Percentiles rank a stretch among this genome's conserved stretches.
phyloP scores from a whole-genome alignment of 805 yeast species.

The Wickerhamiella allomyrinae region DNA sequence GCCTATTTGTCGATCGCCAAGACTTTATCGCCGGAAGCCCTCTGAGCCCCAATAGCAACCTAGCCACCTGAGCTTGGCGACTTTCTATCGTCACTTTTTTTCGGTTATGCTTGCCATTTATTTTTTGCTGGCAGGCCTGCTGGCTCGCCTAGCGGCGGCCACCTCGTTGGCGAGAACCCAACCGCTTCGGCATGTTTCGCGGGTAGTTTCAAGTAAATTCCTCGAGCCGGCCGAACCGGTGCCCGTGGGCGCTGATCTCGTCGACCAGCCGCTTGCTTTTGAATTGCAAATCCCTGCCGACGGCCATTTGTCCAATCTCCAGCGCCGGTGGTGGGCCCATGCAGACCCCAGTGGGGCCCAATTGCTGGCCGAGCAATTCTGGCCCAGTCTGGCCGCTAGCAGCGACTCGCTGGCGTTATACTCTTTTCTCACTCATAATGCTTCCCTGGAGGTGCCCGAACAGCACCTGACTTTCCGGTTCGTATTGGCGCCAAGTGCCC shows the following conservation, averaged over 20 bases:
- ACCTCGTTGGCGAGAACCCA: neutral
- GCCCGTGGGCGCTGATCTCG: no score
- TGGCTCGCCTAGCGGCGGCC: neutral
- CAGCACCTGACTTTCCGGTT: constrained; percentile 13
- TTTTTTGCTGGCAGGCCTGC: neutral
- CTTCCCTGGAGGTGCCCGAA: constrained; percentile 16
- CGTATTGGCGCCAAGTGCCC: constrained; percentile 13
- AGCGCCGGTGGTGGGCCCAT: constrained; percentile 20
- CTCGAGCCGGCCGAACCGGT: neutral
- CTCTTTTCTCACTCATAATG: constrained; percentile 15
- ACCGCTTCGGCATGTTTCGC: neutral
- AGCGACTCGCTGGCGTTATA: constrained; percentile 14
- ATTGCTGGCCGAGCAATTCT: neutral
- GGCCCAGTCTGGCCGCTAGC: neutral
- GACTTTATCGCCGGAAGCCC: no score
- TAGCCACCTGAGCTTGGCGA: no score
- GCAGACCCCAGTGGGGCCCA: constrained; percentile 17
- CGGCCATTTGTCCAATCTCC: constrained; percentile 14
- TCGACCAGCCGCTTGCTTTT: neutral
- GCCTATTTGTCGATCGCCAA: no score
- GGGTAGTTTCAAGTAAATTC: neutral
- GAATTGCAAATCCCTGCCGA: constrained; percentile 14
- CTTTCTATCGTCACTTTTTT: no score
- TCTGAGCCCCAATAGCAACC: no score
- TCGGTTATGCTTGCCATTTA: neutral